phyloP scores from a whole-genome alignment of 306 rosid species.

The Cucurbita moschata region DNA sequence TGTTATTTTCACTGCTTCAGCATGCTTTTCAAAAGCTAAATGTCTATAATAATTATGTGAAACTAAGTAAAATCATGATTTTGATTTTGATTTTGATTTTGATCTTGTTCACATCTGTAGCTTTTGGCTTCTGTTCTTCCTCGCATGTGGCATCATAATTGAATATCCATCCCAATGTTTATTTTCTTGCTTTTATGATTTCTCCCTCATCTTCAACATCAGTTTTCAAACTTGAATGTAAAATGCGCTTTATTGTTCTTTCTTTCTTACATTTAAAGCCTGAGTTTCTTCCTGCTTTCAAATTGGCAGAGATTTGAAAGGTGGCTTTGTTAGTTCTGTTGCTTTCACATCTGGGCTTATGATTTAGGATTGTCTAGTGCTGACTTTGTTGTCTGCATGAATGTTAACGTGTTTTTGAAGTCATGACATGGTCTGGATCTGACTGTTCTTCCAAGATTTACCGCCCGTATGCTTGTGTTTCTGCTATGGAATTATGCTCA shows the following conservation, averaged over 20 bases:
- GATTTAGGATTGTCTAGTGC: neutral
- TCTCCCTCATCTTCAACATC: neutral
- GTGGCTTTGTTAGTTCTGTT: neutral
- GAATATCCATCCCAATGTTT: neutral
- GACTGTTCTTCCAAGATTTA: neutral
- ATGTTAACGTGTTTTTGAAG: neutral
- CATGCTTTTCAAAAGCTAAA: neutral
- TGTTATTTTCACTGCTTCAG: neutral
- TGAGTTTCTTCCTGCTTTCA: neutral
- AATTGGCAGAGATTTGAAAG: neutral
- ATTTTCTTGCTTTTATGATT: neutral
- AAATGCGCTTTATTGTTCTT: neutral
- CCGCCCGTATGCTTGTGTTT: too few species aligned
- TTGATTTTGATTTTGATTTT: neutral
- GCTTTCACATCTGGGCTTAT: neutral
- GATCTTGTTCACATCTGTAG: neutral
- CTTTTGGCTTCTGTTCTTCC: neutral
- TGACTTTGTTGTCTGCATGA: neutral
- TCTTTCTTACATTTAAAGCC: neutral
- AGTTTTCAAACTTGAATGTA: neutral
- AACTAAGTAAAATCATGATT: neutral
- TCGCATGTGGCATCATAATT: neutral
- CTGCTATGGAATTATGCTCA: too few species aligned
- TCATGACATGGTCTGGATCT: neutral
- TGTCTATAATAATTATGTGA: neutral